Conservation (phyloP, 345 rosid genomes). For the Geranium brycei region DNA sequence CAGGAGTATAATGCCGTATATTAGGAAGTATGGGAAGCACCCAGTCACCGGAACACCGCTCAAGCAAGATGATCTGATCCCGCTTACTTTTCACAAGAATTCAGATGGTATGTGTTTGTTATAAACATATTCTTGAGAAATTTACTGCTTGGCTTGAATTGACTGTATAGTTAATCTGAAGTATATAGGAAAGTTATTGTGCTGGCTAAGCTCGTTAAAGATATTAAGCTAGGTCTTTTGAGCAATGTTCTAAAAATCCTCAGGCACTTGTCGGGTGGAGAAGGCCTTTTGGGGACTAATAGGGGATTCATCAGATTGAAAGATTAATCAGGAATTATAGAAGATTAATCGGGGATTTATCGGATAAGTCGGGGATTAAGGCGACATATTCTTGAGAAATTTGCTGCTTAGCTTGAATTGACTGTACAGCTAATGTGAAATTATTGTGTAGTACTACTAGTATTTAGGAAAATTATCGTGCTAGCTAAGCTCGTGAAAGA, state of each 20-base stretch:
- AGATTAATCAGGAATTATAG: no score
- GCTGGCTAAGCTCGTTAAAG: background rate
- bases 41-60: conserved; percentile 71
- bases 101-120: conserved; percentile 42
- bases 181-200: background rate
- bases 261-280: no score
- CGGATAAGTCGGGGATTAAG: background rate
- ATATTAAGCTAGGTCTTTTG: no score
- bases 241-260: no score
- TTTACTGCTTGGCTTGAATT: background rate
- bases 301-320: no score
- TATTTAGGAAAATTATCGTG: background rate
- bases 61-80: conserved; percentile 61
- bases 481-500: background rate
- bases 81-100: conserved; percentile 74
- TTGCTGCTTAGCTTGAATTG: background rate
- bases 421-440: background rate
- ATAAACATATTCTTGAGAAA: background rate
- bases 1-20: conserved; percentile 73
- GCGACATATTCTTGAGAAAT: background rate
- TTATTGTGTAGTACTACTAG: background rate
- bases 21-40: conserved; percentile 69
- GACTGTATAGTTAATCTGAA: background rate
- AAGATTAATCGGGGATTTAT: no score
- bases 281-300: no score